Evolutionary conservation across 139 green algal genomes (phyloP).

Genomic region (Chlamydomonas applanata): DNA sequence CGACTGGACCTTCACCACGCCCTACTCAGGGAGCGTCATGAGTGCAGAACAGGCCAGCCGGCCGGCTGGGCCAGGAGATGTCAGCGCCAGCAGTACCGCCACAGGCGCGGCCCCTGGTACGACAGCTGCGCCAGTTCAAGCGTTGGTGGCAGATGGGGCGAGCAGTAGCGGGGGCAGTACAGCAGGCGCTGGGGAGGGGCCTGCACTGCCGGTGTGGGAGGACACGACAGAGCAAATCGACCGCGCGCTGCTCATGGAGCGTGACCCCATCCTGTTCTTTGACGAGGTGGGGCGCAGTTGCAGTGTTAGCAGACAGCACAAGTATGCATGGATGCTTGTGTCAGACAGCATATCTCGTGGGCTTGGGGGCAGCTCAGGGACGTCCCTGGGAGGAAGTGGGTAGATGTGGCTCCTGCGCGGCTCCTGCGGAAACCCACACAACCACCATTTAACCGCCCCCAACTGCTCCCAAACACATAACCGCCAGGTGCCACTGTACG

Average conservation of each 20-base stretch:
- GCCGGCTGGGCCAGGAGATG: background rate
- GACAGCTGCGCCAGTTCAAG: no score
- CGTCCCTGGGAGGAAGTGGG: no score
- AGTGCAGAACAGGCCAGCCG: background rate
- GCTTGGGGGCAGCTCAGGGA: no score
- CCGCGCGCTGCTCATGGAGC: conserved; percentile 69
- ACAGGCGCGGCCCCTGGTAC: background rate
- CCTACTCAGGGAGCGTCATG: conserved; percentile 50
- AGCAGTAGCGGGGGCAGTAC: background rate
- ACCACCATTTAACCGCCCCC: no score
- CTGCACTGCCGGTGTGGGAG: conserved; percentile 26
- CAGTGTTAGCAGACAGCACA: no score
- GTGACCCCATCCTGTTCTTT: conserved; percentile 88
- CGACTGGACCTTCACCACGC: conserved; percentile 91
- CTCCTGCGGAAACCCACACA: no score
- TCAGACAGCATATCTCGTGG: no score
- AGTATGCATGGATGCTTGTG: no score
- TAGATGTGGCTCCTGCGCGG: no score
- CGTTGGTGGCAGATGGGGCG: no score
- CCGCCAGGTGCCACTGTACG: conserved; percentile 72
- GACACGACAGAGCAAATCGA: conserved; percentile 58
- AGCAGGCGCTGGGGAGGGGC: background rate
- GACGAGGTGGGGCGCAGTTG: conserved; percentile 51
- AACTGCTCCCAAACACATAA: no score
- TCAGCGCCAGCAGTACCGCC: conserved; percentile 5